Conservation (phyloP, 768 basidiomycete species). For the Strobilomyces confusus region DNA sequence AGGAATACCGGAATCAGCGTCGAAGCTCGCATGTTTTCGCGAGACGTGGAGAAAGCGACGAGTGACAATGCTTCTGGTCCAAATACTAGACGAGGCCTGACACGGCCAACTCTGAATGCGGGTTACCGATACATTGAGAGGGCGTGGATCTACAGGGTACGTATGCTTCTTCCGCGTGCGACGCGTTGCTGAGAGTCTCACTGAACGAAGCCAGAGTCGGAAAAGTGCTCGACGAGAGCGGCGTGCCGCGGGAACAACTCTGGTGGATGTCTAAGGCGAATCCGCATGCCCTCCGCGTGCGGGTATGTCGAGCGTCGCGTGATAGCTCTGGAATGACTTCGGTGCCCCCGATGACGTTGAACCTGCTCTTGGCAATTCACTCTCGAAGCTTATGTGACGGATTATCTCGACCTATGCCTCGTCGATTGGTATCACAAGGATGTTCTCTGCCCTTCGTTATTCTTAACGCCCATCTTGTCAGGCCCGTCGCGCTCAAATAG, state of each 20-base stretch:
- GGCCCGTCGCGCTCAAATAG: slow-evolving; percentile 65
- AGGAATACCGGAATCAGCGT: no score
- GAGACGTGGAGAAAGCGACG: no score
- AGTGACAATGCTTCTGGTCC: no score
- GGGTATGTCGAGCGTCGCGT: neutral
- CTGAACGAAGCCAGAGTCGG: slow-evolving; percentile 73
- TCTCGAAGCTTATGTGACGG: slow-evolving; percentile 54
- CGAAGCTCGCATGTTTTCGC: no score
- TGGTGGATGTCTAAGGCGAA: slow-evolving; percentile 62
- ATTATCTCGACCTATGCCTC: slow-evolving; percentile 77
- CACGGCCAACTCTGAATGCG: no score
- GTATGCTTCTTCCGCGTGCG: slow-evolving; percentile 12
- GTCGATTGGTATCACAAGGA: slow-evolving; percentile 59
- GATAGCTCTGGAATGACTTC: slow-evolving; percentile 71
- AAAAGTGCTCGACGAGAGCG: slow-evolving; percentile 52
- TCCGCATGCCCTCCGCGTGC: neutral
- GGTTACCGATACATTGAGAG: slow-evolving; percentile 74
- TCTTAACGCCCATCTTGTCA: slow-evolving; percentile 19
- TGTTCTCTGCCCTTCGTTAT: neutral
- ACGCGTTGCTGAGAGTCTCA: neutral
- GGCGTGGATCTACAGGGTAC: slow-evolving; percentile 66
- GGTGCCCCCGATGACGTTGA: slow-evolving; percentile 74
- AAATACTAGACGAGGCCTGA: no score
- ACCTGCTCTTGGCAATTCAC: slow-evolving; percentile 59
- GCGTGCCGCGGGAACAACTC: slow-evolving; percentile 56